These are phyloP conservation scores for Verticillium tricorpus DNA, from an alignment of 2,329 filamentous ascomycete genomes.

Conservation along the genomic window DNA sequence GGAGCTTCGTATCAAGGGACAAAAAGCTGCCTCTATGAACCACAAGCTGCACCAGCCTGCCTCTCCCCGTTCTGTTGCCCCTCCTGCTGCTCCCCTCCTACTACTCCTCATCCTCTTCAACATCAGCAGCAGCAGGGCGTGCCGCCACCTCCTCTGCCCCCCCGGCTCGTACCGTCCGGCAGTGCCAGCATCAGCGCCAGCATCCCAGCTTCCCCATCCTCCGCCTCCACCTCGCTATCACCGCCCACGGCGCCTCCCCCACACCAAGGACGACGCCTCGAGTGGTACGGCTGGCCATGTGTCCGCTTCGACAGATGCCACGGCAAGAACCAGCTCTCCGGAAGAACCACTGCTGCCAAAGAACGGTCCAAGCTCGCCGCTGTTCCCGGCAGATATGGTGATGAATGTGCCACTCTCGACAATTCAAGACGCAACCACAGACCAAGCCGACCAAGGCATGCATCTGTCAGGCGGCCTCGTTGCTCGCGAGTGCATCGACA, in stretches of 20 bases:
- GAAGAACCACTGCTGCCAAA: constrained; percentile 32
- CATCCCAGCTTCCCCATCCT: too few relatives aligned
- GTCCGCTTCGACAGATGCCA: constrained; percentile 32
- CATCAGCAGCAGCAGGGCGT: too few relatives aligned
- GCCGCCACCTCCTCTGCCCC: too few relatives aligned
- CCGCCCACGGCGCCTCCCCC: too few relatives aligned
- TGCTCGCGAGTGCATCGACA: too few relatives aligned
- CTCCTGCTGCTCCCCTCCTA: background rate
- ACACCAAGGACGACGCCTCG: too few relatives aligned
- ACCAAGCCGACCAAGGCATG: too few relatives aligned
- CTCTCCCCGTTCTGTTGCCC: background rate
- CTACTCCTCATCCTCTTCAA: too few relatives aligned
- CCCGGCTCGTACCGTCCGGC: too few relatives aligned
- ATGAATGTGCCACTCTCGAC: constrained; percentile 33
- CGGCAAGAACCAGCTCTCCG: constrained; percentile 33
- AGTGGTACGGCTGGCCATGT: constrained; percentile 8
- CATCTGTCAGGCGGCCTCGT: too few relatives aligned
- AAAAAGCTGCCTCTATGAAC: background rate
- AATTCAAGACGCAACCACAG: constrained; percentile 32
- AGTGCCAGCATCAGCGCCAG: too few relatives aligned
- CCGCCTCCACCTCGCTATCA: too few relatives aligned
- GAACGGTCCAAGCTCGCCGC: constrained; percentile 33
- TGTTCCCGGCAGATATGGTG: constrained; percentile 36
- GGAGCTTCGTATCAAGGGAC: background rate
- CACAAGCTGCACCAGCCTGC: background rate